phyloP scores from a whole-genome alignment of 257 asterid genomes.

The Gentiana macrophylla region DNA sequence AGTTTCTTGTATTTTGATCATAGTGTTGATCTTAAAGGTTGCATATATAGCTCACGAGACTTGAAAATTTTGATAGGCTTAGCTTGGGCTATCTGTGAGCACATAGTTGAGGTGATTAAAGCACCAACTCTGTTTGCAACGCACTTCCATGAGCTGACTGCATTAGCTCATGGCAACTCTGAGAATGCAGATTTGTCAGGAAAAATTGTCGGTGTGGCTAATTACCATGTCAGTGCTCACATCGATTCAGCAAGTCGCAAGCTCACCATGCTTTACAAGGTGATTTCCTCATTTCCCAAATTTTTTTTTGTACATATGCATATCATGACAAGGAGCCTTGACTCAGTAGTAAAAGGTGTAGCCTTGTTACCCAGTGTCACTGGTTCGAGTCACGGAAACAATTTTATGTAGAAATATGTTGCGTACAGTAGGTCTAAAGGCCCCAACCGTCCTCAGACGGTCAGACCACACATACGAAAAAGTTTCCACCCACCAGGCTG shows the following conservation, averaged over 20 bases:
- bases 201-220: conserved; percentile 57
- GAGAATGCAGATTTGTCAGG: conserved; percentile 29
- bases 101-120: conserved; percentile 63
- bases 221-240: conserved; percentile 95
- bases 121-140: conserved; percentile 97
- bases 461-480: too few species aligned
- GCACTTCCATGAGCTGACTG: conserved; percentile 97
- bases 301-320: neutral
- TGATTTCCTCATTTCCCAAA: conserved; percentile 14
- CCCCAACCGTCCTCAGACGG: too few species aligned
- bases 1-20: too few species aligned
- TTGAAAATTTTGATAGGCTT: conserved; percentile 34
- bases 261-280: conserved; percentile 98
- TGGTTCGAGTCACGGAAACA: too few species aligned
- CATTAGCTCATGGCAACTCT: conserved; percentile 50
- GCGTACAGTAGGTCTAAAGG: too few species aligned
- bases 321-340: neutral
- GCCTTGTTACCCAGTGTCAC: neutral
- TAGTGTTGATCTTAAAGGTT: too few species aligned
- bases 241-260: conserved; percentile 79
- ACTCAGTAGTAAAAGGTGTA: neutral
- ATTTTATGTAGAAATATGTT: too few species aligned
- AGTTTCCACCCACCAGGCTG: too few species aligned
- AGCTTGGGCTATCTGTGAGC: conserved; percentile 99
- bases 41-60: too few species aligned